A percentile compares a stretch with the other conserved stretches of the same genome.
Conservation (phyloP, 1,284 basidiomycete genomes). For the Blastosporella zonata region DNA sequence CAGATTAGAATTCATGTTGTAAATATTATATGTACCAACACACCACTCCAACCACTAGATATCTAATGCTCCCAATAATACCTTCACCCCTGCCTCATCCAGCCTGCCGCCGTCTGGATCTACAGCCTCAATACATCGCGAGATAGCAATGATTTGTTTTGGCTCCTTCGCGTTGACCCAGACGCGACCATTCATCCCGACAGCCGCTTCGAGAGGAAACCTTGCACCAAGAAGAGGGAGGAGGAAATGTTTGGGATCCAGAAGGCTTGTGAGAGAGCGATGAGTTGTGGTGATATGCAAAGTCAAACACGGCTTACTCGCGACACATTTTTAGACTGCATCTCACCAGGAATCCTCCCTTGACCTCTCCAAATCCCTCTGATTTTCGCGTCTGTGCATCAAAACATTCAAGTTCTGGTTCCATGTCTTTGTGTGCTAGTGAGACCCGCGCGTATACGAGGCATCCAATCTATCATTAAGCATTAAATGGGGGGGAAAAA, state of each 20-base stretch:
- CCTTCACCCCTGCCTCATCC: constrained; percentile 50
- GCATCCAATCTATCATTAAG: constrained; percentile 65
- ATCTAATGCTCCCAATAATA: constrained; percentile 55
- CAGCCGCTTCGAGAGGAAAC: constrained; percentile 75
- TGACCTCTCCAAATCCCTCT: constrained; percentile 81
- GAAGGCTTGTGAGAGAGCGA: constrained; percentile 44
- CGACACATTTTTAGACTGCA: constrained; percentile 79
- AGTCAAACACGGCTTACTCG: constrained; percentile 46
- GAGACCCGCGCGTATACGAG: constrained; percentile 82
- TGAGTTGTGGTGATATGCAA: not conserved
- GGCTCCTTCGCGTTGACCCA: constrained; percentile 74
- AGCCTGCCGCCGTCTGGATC: constrained; percentile 65
- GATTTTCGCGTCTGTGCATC: constrained; percentile 82
- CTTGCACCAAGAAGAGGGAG: constrained; percentile 68
- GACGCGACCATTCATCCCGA: constrained; percentile 79
- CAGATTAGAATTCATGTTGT: constrained; percentile 5
- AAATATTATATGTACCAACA: constrained; percentile 14
- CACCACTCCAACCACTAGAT: constrained; percentile 32
- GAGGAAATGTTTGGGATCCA: constrained; percentile 73
- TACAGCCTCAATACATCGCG: constrained; percentile 68
- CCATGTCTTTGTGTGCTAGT: constrained; percentile 86
- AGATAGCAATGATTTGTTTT: constrained; percentile 63
- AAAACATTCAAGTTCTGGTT: constrained; percentile 86
- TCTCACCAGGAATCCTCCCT: constrained; percentile 71
- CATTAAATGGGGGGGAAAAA: not conserved